Base-by-base conservation (phyloP, 164 flowering plant species). In the Vitis labrusca region DNA sequence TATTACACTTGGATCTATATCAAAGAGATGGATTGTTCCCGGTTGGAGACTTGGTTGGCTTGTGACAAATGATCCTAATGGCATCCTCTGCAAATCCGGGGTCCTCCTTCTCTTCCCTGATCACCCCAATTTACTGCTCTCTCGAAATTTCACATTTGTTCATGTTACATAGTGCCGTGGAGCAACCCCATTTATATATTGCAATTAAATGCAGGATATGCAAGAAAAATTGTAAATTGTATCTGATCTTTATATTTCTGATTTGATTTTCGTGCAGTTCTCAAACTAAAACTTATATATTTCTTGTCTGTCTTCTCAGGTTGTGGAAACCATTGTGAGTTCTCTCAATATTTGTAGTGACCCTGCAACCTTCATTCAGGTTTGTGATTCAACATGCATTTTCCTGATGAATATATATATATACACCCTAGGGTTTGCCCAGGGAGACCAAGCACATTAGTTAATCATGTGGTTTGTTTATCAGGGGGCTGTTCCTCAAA, bases 1-100 rank as follows among this genome's bases (percentile, higher is more conserved):
- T 49, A 75, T 94, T 23, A 94, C 99, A 29, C 89, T 94, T 60
- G 97, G 99, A 9, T 92, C 99, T 10, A 67, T 92, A 70, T 92
- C 97, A 2, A 94, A 94, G 82, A 91, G 99, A 84, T 94, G 97
- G 97, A 82, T 91, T 8, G 96, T 94, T 17, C 99, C 99, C 14
- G 99, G 99, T 63, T 94, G 97, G 97, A 77, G 97, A 63, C 83
- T 92, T 27, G 99, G 99, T 63, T 94, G 99, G 97, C 80, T 94
- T 63, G 97, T 87, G 50, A 82, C 82, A 23, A 83, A 55, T 57
- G 99, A 94, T 75, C 97, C 95, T 4, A 70, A 72, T 71, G 91
- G 89, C 78, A 70, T 64, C 48, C 85, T 92, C 1, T 19, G 23
- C 23, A 19, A 19, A 19, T 19, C 23, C 23, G 23, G 23, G 23